phyloP scores from a whole-genome alignment of 2,329 filamentous ascomycete species.

The Mollisiaceae sp. region DNA sequence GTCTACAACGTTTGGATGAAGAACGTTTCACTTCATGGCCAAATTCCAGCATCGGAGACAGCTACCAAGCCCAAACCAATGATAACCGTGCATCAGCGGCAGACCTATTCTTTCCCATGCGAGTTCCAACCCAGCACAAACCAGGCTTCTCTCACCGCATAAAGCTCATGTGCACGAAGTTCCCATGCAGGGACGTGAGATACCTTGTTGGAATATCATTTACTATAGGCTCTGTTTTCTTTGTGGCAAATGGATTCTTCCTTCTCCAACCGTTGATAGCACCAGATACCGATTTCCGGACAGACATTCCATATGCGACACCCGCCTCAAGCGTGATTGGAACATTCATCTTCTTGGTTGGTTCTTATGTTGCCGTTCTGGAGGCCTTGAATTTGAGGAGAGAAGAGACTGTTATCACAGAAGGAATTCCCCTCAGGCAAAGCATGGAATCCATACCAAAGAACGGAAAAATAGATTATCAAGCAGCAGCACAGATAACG shows the following conservation, averaged over 20 bases:
- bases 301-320: slow-evolving; percentile 27
- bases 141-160: slow-evolving; percentile 17
- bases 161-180: slow-evolving; percentile 29
- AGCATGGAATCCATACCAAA: slow-evolving; percentile 9
- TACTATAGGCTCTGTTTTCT: slow-evolving; percentile 30
- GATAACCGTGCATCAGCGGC: slow-evolving; percentile 12
- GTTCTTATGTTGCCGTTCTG: slow-evolving; percentile 29
- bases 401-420: slow-evolving; percentile 24
- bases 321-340: slow-evolving; percentile 27
- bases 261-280: slow-evolving; percentile 28
- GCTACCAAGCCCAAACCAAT: slow-evolving; percentile 17
- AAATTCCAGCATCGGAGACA: slow-evolving; percentile 24
- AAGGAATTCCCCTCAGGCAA: slow-evolving; percentile 19
- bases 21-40: slow-evolving; percentile 25
- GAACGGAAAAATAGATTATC: neutral
- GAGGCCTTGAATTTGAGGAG: slow-evolving; percentile 33
- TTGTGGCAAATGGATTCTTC: slow-evolving; percentile 35
- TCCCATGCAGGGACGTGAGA: slow-evolving; percentile 31
- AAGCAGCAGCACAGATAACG: slow-evolving; percentile 12
- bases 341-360: slow-evolving; percentile 29
- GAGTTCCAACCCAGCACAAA: slow-evolving; percentile 9
- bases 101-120: slow-evolving; percentile 21
- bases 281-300: slow-evolving; percentile 24
- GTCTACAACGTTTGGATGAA: slow-evolving; percentile 13
- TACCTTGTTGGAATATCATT: slow-evolving; percentile 31